Base-by-base conservation (phyloP, 148 eudicot species). In the Vaccinium corymbosum region DNA sequence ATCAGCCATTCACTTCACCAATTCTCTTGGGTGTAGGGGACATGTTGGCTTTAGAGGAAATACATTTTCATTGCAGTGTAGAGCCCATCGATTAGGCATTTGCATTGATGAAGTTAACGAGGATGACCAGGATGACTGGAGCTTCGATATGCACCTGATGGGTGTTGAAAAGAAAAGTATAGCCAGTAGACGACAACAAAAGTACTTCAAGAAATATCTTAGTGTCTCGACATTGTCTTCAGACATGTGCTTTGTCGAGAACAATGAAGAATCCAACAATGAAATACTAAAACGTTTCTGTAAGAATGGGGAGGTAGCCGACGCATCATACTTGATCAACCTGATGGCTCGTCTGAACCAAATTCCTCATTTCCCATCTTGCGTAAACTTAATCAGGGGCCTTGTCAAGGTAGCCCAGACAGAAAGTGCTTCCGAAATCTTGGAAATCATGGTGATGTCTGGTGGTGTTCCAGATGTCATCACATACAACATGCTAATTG, bases 401-500 rank as follows among this genome's bases (percentile, higher is more conserved):
- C 94, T 91, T 20, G 78, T 90, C 15, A 93, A 94, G 25, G 46
- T 80, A 64, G 86, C 87, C 70, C 87, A 64, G 20, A 81, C 85
- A 61, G 92, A 89, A 51, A 90, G 88, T 85, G 98, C 98, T 80
- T 82, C 84, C 19, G 91, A 84, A 68, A 88, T 91, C 75, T 87
- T 94, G 82, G 85, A 86, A 62, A 73, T 92, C 74, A 90, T 96
- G 92, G 95, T 94, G 48, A 89, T 94, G 98, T 93, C 95, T 4
- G 98, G 98, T 85, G 98, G 98, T 66, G 86, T 91, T 84, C 97
- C 94, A 6, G 98, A 95, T 90, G 86, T 93, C 75, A 94, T 96
- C 84, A 96, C 97, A 7, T 90, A 91, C 87, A 96, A 96, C 88
- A 96, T 94, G 94, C 85, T 96, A 73, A 88, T 96, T 82, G 85